phyloP scores from a whole-genome alignment of 441 rosid species.

The Gossypium davidsonii region DNA sequence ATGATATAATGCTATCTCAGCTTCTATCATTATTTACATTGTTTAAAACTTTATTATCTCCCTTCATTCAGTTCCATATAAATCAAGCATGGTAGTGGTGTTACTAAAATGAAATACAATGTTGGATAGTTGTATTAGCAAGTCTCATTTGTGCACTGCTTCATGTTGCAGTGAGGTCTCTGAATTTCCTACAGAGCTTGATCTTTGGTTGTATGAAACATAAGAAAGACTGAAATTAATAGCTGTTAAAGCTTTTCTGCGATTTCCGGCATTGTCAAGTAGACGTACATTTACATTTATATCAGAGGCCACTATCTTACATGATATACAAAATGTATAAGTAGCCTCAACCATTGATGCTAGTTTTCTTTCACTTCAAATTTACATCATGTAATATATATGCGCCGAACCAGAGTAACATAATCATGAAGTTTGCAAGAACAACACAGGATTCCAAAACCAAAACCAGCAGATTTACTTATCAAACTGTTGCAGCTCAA shows the following conservation, averaged over 20 bases:
- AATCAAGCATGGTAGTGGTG: not conserved
- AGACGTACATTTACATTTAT: not conserved
- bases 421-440: constrained; percentile 6
- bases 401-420: not conserved
- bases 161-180: not conserved
- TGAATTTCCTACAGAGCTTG: not conserved
- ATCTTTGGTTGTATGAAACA: not conserved
- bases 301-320: not conserved
- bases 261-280: not conserved
- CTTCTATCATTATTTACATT: not conserved
- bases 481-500: constrained; percentile 64
- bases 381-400: not conserved
- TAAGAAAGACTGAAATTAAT: not conserved
- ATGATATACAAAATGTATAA: not conserved
- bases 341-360: not conserved
- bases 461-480: constrained; percentile 24
- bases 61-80: not conserved
- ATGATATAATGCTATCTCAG: not conserved
- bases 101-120: not conserved
- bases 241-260: not conserved
- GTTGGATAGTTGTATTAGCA: not conserved
- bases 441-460: not conserved
- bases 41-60: not conserved
- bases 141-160: not conserved
- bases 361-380: not conserved